Evolutionary conservation across 208 protist genomes (phyloP).

Genomic region (Crithidia bombi): DNA sequence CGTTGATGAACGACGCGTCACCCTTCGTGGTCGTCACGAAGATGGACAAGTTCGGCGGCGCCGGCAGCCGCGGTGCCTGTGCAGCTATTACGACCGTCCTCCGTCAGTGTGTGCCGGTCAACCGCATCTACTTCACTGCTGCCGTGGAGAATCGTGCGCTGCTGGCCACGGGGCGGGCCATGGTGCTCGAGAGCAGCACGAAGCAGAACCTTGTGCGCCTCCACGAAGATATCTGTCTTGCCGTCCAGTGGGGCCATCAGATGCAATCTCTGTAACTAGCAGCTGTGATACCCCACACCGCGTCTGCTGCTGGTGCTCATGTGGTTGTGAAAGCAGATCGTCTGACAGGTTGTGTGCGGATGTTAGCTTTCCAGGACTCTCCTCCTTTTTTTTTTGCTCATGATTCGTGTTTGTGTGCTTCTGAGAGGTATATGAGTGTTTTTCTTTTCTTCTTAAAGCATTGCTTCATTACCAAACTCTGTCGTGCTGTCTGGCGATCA

Average conservation of each 20-base stretch:
- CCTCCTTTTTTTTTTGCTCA: slow-evolving; percentile 7
- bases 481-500: too few species aligned
- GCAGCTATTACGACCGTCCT: slow-evolving; percentile 48
- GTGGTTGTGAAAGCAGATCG: background rate
- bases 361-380: too few species aligned
- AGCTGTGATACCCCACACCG: background rate
- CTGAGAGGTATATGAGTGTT: too few species aligned
- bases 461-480: background rate
- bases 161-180: slow-evolving; percentile 28
- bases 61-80: slow-evolving; percentile 41
- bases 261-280: slow-evolving; percentile 37
- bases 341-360: too few species aligned
- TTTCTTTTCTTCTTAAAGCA: slow-evolving; percentile 2
- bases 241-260: slow-evolving; percentile 59
- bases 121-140: slow-evolving; percentile 76
- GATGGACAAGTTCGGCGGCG: slow-evolving; percentile 84
- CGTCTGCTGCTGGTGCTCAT: background rate
- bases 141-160: slow-evolving; percentile 50
- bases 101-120: slow-evolving; percentile 67
- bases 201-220: slow-evolving; percentile 58
- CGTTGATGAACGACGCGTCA: slow-evolving; percentile 58
- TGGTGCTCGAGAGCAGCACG: slow-evolving; percentile 55
- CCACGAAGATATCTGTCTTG: slow-evolving; percentile 70
- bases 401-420: slow-evolving; percentile 22
- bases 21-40: slow-evolving; percentile 81